Evolutionary conservation across 148 eudicot genomes (phyloP), one percentile per base, ranked within the genome.

Genomic region (Rhododendron molle): DNA sequence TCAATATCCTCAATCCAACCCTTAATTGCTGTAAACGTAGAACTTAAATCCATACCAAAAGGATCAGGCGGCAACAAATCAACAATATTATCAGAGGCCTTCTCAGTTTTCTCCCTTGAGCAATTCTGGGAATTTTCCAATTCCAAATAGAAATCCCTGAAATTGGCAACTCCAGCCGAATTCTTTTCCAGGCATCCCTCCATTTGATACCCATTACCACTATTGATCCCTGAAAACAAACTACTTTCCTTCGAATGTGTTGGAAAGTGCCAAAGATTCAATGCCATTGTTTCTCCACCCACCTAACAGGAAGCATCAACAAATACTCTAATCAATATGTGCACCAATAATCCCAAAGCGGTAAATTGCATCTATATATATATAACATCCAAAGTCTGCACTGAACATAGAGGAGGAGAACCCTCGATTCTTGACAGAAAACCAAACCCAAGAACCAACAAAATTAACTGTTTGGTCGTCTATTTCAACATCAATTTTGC

Each of bases 11-110:
- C 89, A 21, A 91, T 30, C 90, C 85, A 89, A 81, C 87, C 88
- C 40, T 83, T 86, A 56, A 87, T 80, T 30, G 87, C 86, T 2
- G 87, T 80, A 14, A 86, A 74, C 16, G 87, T 89, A 49, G 79
- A 47, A 81, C 80, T 30, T 40, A 88, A 72, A 46, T 87, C 91
- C 91, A 90, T 87, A 28, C 83, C 87, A 74, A 90, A 88, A 3
- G 90, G 90, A 86, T 90, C 92, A 3, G 58, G 71, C 6, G 89
- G 89, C 62, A 90, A 85, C 56, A 85, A 47, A 81, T 88, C 88
- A 77, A 79, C 49, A 69, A 83, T 65, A 79, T 91, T 80, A 58
- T 87, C 85, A 21, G 77, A 73, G 40, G 21, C 85, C 30, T 76
- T 67, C 32, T 82, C 89, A 60, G 81, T 46, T 78, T 86, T 54